These are phyloP conservation scores for Epicoccum nigrum DNA, from an alignment of 2,329 filamentous ascomycete species.

Conservation along the genomic window DNA sequence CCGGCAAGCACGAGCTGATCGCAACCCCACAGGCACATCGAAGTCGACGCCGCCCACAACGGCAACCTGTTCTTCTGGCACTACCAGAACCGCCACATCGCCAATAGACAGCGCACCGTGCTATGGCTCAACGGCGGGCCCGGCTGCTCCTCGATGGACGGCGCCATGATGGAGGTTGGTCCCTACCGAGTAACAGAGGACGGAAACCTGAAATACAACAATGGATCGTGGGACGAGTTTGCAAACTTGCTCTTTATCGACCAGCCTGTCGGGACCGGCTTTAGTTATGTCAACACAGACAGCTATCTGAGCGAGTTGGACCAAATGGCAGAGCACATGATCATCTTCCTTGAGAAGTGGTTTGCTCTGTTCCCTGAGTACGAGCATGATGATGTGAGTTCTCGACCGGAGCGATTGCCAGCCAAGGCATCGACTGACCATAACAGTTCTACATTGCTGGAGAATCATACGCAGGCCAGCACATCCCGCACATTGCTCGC, in stretches of 20 bases:
- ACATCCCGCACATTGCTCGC: conserved; percentile 96
- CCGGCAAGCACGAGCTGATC: conserved; percentile 2
- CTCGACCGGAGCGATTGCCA: not conserved
- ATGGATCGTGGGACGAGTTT: conserved; percentile 98
- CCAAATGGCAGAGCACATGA: conserved; percentile 87
- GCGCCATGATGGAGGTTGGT: conserved; percentile 93
- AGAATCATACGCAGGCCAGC: conserved; percentile 95
- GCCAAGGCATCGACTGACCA: conserved; percentile 20
- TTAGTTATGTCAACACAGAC: conserved; percentile 92
- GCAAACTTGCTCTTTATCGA: conserved; percentile 96
- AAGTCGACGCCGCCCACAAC: conserved; percentile 82
- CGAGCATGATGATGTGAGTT: conserved; percentile 83
- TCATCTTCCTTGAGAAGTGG: conserved; percentile 89
- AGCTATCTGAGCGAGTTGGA: conserved; percentile 83
- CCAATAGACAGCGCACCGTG: conserved; percentile 85
- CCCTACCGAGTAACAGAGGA: conserved; percentile 85
- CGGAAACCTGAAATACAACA: conserved; percentile 75
- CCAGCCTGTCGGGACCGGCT: conserved; percentile 94
- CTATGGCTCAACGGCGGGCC: conserved; percentile 98
- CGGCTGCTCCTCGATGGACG: conserved; percentile 96
- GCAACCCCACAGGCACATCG: conserved; percentile 74
- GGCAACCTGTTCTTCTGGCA: conserved; percentile 99
- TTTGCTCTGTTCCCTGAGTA: conserved; percentile 91
- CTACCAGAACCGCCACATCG: conserved; percentile 93
- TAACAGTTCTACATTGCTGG: conserved; percentile 87